These are phyloP conservation scores for Globisporangium rhizosaccharum DNA, from an alignment of 352 stramenopile species.

Conservation along the genomic window DNA sequence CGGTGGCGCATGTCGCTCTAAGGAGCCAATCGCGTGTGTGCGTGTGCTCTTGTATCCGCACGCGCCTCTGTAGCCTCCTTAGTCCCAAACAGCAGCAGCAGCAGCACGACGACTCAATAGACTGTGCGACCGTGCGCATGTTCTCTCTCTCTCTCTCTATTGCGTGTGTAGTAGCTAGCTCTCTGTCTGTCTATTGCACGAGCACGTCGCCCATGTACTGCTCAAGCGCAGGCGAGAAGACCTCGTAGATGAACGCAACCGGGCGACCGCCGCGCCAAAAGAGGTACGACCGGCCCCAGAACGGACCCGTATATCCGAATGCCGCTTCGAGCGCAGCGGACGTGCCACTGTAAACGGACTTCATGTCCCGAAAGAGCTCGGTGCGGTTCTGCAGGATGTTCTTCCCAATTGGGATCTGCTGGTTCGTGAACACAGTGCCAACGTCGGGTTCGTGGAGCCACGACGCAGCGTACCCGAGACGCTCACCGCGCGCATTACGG, in stretches of 20 bases:
- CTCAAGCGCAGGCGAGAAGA: slow-evolving; percentile 75
- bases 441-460: slow-evolving; percentile 70
- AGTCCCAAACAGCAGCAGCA: neutral
- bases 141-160: slow-evolving; percentile 4
- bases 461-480: slow-evolving; percentile 74
- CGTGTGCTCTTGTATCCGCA: neutral
- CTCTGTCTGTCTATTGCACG: slow-evolving; percentile 9
- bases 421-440: slow-evolving; percentile 71
- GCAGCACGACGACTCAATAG: neutral
- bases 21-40: neutral
- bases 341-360: slow-evolving; percentile 65
- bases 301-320: slow-evolving; percentile 62
- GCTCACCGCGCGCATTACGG: slow-evolving; percentile 62
- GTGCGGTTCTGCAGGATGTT: slow-evolving; percentile 81
- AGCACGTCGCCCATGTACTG: slow-evolving; percentile 78
- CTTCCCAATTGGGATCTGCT: slow-evolving; percentile 75
- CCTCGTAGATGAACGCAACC: slow-evolving; percentile 86
- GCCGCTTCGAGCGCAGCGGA: slow-evolving; percentile 47
- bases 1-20: slow-evolving; percentile 81
- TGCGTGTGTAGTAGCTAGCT: neutral
- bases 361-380: slow-evolving; percentile 85
- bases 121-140: neutral
- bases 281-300: slow-evolving; percentile 83
- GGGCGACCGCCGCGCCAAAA: slow-evolving; percentile 79
- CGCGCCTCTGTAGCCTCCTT: neutral